Conservation (phyloP, 768 basidiomycete species). For the Imleria badia region DNA sequence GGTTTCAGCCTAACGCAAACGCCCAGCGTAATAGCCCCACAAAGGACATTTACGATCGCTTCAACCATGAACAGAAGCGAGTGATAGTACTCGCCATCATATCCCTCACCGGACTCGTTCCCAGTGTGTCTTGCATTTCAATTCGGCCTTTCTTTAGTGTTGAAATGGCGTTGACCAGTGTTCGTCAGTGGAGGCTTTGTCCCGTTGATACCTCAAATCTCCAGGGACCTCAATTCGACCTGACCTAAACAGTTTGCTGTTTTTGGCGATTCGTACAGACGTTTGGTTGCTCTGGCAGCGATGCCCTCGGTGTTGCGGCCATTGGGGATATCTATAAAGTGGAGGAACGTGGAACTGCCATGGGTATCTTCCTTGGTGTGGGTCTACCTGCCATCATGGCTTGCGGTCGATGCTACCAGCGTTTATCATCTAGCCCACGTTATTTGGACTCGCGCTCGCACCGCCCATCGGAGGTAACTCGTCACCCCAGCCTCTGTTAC, state of each 20-base stretch:
- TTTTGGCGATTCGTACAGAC: constrained; percentile 66
- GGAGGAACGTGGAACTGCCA: constrained; percentile 59
- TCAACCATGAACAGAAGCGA: constrained; percentile 50
- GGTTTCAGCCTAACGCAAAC: background rate
- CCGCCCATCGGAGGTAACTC: constrained; percentile 53
- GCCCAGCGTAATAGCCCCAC: background rate
- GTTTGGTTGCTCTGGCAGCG: constrained; percentile 56
- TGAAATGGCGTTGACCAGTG: constrained; percentile 39
- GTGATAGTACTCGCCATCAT: constrained; percentile 56
- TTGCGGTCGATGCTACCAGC: background rate
- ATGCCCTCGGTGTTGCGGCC: constrained; percentile 56
- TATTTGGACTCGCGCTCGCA: constrained; percentile 62
- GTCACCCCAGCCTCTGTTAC: background rate
- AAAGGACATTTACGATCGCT: constrained; percentile 54
- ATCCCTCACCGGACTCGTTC: constrained; percentile 60
- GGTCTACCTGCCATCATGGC: constrained; percentile 1
- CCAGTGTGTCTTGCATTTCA: constrained; percentile 42
- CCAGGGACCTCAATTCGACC: constrained; percentile 60
- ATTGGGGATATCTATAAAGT: constrained; percentile 67
- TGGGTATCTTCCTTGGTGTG: constrained; percentile 59
- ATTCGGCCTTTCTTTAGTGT: background rate
- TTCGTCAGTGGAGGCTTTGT: constrained; percentile 70
- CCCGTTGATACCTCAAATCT: constrained; percentile 73
- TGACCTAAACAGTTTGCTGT: constrained; percentile 46
- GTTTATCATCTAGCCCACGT: too few species aligned